Percentiles rank a stretch among this genome's conserved stretches.
These are phyloP conservation scores for Aspergillus glaucus DNA, from an alignment of 2,329 filamentous ascomycete species.

Conservation along the genomic window DNA sequence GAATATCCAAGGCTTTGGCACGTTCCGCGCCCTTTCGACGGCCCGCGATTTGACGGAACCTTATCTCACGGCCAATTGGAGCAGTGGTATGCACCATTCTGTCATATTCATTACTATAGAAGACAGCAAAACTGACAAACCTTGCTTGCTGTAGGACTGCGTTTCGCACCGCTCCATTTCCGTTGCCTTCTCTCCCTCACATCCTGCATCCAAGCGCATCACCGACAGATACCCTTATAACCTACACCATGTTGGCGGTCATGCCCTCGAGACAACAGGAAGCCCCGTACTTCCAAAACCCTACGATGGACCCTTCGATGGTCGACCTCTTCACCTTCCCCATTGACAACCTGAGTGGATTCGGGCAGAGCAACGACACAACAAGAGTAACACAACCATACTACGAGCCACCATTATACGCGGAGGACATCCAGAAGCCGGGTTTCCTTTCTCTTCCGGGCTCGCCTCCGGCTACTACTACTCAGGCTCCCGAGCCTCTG, in stretches of 20 bases:
- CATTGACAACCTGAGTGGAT: slow-evolving; percentile 19
- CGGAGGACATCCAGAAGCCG: slow-evolving; percentile 22
- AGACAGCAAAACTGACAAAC: not conserved
- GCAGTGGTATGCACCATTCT: no score
- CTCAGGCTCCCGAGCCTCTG: slow-evolving; percentile 31
- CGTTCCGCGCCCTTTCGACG: not conserved
- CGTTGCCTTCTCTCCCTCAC: slow-evolving; percentile 10
- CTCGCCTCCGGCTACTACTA: slow-evolving; percentile 19
- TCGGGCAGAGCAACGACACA: slow-evolving; percentile 16
- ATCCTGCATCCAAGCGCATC: not conserved
- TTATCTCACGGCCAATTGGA: not conserved
- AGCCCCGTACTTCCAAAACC: slow-evolving; percentile 23
- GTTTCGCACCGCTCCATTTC: slow-evolving; percentile 1
- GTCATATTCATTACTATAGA: no score
- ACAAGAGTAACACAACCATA: slow-evolving; percentile 20
- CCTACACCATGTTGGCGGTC: slow-evolving; percentile 25
- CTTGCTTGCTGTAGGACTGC: not conserved
- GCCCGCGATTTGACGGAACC: not conserved
- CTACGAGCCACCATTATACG: slow-evolving; percentile 22
- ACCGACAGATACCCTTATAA: not conserved
- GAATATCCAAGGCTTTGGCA: not conserved
- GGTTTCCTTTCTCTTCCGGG: slow-evolving; percentile 22
- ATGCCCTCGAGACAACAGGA: slow-evolving; percentile 27
- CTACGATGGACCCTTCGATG: slow-evolving; percentile 27
- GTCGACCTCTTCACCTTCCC: slow-evolving; percentile 26